Conservation (phyloP, 2,329 filamentous ascomycete genomes). For the Colletotrichum siamense region DNA sequence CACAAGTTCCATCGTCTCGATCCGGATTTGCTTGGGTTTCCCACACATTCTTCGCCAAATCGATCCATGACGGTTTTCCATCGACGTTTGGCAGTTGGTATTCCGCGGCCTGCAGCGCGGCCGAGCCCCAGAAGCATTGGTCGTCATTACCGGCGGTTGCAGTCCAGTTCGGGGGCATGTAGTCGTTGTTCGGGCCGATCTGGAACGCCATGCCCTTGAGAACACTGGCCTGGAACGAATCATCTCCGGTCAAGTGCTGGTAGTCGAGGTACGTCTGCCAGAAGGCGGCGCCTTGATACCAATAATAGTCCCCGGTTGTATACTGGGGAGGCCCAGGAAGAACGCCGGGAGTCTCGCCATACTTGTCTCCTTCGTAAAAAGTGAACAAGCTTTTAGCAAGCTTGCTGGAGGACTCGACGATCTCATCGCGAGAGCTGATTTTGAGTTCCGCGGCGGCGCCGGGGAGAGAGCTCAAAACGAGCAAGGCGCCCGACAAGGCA, state of each 20-base stretch:
- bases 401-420: slow-evolving; percentile 21
- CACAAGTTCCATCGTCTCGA: slow-evolving; percentile 61
- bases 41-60: slow-evolving; percentile 64
- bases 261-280: slow-evolving; percentile 44
- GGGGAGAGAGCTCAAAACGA: background rate
- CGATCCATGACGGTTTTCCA: slow-evolving; percentile 51
- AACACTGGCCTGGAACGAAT: slow-evolving; percentile 54
- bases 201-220: slow-evolving; percentile 52
- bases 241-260: slow-evolving; percentile 48
- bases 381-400: slow-evolving; percentile 34
- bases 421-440: slow-evolving; percentile 17
- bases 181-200: slow-evolving; percentile 51
- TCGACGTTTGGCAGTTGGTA: slow-evolving; percentile 52
- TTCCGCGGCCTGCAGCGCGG: slow-evolving; percentile 63
- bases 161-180: slow-evolving; percentile 53
- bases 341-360: slow-evolving; percentile 33
- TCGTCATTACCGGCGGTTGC: slow-evolving; percentile 61
- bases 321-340: slow-evolving; percentile 26
- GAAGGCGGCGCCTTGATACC: slow-evolving; percentile 36
- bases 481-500: background rate
- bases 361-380: slow-evolving; percentile 35
- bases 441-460: background rate
- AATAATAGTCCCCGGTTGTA: slow-evolving; percentile 38
- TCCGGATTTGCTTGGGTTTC: slow-evolving; percentile 47
- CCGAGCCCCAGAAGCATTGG: slow-evolving; percentile 64